Conservation (phyloP, 2,329 filamentous ascomycete genomes). For the Scolecobasidium constrictum region DNA sequence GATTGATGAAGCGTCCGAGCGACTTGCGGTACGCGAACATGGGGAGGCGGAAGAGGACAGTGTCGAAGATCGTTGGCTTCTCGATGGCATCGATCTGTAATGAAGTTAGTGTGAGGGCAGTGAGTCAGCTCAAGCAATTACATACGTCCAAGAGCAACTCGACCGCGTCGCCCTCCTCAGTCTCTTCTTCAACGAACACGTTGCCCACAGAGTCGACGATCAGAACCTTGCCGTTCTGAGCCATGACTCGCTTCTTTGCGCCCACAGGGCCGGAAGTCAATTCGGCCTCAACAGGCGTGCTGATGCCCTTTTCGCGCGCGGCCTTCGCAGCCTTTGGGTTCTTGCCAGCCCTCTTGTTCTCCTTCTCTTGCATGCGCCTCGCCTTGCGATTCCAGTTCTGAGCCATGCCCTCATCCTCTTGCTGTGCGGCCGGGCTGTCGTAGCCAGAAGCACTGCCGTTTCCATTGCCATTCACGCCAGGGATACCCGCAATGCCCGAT, state of each 20-base stretch:
- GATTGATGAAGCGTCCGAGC: slow-evolving; percentile 29
- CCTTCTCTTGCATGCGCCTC: slow-evolving; percentile 79
- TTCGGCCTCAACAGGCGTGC: slow-evolving; percentile 45
- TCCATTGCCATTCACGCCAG: slow-evolving; percentile 45
- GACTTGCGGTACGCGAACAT: slow-evolving; percentile 54
- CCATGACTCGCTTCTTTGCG: slow-evolving; percentile 75
- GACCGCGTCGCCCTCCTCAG: slow-evolving; percentile 71
- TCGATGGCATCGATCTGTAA: slow-evolving; percentile 65
- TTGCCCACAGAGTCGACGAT: slow-evolving; percentile 88
- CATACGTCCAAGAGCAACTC: slow-evolving; percentile 84
- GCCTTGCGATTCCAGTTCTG: slow-evolving; percentile 67
- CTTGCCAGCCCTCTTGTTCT: slow-evolving; percentile 57
- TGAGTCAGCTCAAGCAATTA: slow-evolving; percentile 14
- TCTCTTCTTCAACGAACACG: slow-evolving; percentile 87
- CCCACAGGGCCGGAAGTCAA: slow-evolving; percentile 53
- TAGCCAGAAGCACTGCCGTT: slow-evolving; percentile 30
- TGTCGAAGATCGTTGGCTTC: slow-evolving; percentile 68
- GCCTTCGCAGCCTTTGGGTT: slow-evolving; percentile 34
- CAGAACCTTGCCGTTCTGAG: slow-evolving; percentile 89
- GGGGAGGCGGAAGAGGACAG: slow-evolving; percentile 70
- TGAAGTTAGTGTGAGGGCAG: not conserved
- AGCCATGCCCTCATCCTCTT: slow-evolving; percentile 38
- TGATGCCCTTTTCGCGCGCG: slow-evolving; percentile 33
- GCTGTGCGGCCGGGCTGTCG: slow-evolving; percentile 16
- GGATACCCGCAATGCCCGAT: slow-evolving; percentile 52